A percentile compares a stretch with the other conserved stretches of the same genome.
Evolutionary conservation across 2,329 filamentous ascomycete genomes (phyloP).

Genomic region (Nannizziopsis arthrosporioides): DNA sequence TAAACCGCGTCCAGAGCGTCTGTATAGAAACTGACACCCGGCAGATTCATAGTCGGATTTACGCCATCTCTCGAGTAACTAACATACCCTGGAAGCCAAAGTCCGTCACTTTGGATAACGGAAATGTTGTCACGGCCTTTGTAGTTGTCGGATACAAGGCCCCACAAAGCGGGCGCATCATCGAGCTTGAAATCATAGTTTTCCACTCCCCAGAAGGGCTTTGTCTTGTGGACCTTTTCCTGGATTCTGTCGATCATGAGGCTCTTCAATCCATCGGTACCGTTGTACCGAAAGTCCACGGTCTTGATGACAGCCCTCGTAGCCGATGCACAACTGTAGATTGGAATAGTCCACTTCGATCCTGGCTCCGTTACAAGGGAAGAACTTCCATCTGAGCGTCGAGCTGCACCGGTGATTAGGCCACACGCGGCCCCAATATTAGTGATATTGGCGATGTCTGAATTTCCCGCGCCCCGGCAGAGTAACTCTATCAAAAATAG

Average conservation of each 20-base stretch:
- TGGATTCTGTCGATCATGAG: constrained; percentile 27
- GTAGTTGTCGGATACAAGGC: constrained; percentile 26
- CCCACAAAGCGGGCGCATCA: constrained; percentile 31
- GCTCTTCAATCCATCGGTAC: constrained; percentile 27
- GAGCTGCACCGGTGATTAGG: constrained; percentile 32
- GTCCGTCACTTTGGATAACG: constrained; percentile 21
- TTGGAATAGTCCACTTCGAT: constrained; percentile 33
- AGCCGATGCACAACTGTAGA: constrained; percentile 37
- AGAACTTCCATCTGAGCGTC: constrained; percentile 25
- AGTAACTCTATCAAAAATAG: constrained; percentile 13
- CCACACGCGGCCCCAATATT: constrained; percentile 34
- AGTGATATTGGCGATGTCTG: constrained; percentile 32
- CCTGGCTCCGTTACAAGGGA: constrained; percentile 31
- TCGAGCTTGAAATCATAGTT: constrained; percentile 20
- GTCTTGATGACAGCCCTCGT: constrained; percentile 38
- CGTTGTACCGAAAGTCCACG: constrained; percentile 35
- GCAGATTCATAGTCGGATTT: constrained; percentile 22
- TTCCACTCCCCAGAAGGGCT: constrained; percentile 32
- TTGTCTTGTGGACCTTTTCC: constrained; percentile 28
- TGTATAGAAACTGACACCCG: constrained; percentile 25
- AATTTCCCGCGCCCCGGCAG: constrained; percentile 24
- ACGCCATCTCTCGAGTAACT: not conserved
- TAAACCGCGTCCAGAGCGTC: constrained; percentile 20
- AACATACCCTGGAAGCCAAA: constrained; percentile 25
- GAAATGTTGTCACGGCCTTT: constrained; percentile 25